Base-by-base conservation (phyloP, 1,284 basidiomycete genomes). In the Boletellus deceptivus region DNA sequence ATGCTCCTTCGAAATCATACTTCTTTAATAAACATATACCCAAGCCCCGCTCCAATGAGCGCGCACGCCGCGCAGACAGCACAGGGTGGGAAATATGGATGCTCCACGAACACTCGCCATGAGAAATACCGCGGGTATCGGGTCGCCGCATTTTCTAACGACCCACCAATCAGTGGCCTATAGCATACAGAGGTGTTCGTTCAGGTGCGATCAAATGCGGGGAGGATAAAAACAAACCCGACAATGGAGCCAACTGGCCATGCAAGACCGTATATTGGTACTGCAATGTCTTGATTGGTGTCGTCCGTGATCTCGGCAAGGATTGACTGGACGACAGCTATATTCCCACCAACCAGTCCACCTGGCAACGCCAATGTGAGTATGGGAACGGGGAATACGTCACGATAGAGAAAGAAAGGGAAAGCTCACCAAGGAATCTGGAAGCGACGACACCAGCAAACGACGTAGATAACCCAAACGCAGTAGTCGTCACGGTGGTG, bases 241-340 rank as follows among this genome's bases (percentile, higher is more conserved):
- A 61, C 43, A 38, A 63, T 14, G 4, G 52, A 57, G 22, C 58
- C 62, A 6, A 49, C 6, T 18, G 52, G 49, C 60, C 58, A 63
- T 3, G 58, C 36, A n/a, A 62, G 60, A 25, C 62, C 49, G 27
- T 63, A 61, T 14, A 64, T 56, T 1, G 84, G 78, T 59, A 81
- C 82, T 5, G 81, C 82, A 36, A 76, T 58, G 9, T 79, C 76
- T 64, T 83, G 79, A 55, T 87, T 86, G 4, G 78, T 78, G 0
- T 76, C 65, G 59, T 87, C 80, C 10, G 82, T 84, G 31, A 86
- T 70, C 62, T 86, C 58, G 75, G n/a, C 76, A 73, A 17, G 82
- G 65, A 49, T 75, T 3, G 79, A 63, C 11, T 59, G 52, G 37
- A 83, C 73, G 7, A 83, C 81, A 6, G 81, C 79, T 39, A 80